These are phyloP conservation scores for Monoraphidium neglectum DNA, from an alignment of 139 green algal species.

Conservation along the genomic window DNA sequence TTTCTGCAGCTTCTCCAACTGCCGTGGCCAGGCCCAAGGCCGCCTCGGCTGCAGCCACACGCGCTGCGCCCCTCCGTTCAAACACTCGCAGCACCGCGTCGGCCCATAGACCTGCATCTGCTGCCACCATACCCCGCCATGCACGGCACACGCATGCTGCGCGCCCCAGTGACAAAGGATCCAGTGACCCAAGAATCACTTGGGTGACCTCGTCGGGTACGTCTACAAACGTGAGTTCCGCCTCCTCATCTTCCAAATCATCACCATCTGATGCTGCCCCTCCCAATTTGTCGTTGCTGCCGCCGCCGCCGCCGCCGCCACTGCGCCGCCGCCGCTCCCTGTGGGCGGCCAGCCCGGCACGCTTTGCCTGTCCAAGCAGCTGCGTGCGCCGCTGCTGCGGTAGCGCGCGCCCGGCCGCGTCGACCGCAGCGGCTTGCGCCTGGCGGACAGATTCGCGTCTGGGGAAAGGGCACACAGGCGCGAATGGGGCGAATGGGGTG, in stretches of 20 bases:
- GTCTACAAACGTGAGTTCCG: background rate
- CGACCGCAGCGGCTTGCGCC: background rate
- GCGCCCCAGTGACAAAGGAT: conserved; percentile 21
- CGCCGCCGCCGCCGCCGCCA: background rate
- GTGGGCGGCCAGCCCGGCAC: conserved; percentile 1
- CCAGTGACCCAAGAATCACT: conserved; percentile 10
- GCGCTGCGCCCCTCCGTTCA: no score
- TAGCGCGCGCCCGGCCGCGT: conserved; percentile 3
- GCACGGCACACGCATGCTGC: conserved; percentile 18
- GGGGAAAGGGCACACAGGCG: background rate
- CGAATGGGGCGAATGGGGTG: background rate
- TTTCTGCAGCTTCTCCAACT: no score
- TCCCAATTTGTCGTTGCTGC: background rate
- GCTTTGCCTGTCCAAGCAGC: background rate
- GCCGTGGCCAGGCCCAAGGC: no score
- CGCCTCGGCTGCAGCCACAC: no score
- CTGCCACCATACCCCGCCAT: no score
- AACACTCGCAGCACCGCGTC: no score
- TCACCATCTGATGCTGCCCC: background rate
- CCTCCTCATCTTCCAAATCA: background rate
- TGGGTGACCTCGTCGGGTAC: conserved; percentile 15
- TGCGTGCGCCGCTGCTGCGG: conserved; percentile 22
- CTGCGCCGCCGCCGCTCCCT: background rate
- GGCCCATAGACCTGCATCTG: no score
- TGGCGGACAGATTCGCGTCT: background rate